Base-by-base conservation (phyloP, 2,329 filamentous ascomycete genomes). In the Fusarium nodosum region DNA sequence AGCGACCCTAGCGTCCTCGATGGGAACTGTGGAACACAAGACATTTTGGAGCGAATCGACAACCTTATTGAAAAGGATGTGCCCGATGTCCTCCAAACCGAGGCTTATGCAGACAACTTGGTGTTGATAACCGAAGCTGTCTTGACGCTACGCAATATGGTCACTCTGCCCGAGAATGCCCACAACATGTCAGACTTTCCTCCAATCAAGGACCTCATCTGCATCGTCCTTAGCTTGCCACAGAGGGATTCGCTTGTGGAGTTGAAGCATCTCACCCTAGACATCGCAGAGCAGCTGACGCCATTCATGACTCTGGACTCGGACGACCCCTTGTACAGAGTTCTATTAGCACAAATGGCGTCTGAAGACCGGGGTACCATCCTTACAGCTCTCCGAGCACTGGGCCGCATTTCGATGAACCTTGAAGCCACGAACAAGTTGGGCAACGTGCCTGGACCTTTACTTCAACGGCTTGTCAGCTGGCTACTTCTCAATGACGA, bases 121-220 rank as follows among this genome's bases (percentile, higher is more conserved):
- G 87, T 92, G 15, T 88, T 93, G 69, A 86, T 97, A 66, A 95
- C 91, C 26, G 94, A 98, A 79, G 94, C 96, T 3, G 90, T 91
- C 22, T 83, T 98, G 47, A 94, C 97, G 20, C 85, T 98, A 44
- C 89, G 96, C 53, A 99, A 99, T 78, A 97, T 99, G 94, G 91
- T 94, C n/a, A 92, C 97, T 79, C 84, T 97, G 22, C 88, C 90
- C 24, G 94, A 97, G 66, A 99, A 99, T 76, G 95, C 95, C 0
- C 82, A 86, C 26, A 96, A 94, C 77, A 86, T 97, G 74, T 87
- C 93, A 7, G 89, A 91, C 26, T 89, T 95, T 64, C 88, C 88
- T 18, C 85, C 93, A 2, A 83, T 97, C 39, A 91, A 91, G 75
- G 94, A 97, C 74, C 87, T 97, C 51, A 84, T 98, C 58, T 92